phyloP scores from a whole-genome alignment of 352 stramenopile species.

The Phytopythium mirpurense region DNA sequence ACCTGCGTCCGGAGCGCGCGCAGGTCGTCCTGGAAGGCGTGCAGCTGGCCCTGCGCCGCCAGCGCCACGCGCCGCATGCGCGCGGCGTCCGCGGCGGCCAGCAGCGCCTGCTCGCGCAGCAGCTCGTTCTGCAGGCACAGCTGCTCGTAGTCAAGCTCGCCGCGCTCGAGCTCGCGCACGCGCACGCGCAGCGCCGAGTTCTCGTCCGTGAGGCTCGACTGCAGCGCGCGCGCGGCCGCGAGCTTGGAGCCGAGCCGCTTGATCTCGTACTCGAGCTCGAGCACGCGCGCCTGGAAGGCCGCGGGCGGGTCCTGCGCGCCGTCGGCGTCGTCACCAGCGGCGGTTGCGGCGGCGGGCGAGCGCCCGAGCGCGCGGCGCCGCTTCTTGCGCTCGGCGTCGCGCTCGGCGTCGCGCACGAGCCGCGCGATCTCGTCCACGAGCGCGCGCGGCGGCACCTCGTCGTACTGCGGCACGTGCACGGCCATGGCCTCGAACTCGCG shows the following conservation, averaged over 20 bases:
- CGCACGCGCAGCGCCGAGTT: slow-evolving; percentile 51
- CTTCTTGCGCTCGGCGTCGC: slow-evolving; percentile 36
- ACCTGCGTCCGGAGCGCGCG: slow-evolving; percentile 37
- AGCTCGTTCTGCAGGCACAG: slow-evolving; percentile 58
- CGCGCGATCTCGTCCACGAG: slow-evolving; percentile 56
- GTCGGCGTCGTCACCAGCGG: no score
- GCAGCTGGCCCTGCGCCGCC: slow-evolving; percentile 24
- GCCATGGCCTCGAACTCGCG: slow-evolving; percentile 77
- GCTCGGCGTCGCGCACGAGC: slow-evolving; percentile 45
- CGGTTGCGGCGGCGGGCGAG: slow-evolving; percentile 2
- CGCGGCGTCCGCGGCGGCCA: slow-evolving; percentile 30
- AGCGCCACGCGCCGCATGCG: slow-evolving; percentile 36
- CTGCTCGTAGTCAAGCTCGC: slow-evolving; percentile 41
- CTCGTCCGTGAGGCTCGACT: slow-evolving; percentile 69
- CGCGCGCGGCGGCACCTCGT: slow-evolving; percentile 45
- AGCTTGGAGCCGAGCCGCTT: slow-evolving; percentile 67
- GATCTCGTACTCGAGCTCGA: slow-evolving; percentile 67
- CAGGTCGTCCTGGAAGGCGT: slow-evolving; percentile 31
- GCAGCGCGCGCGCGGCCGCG: slow-evolving; percentile 39
- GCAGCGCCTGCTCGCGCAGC: slow-evolving; percentile 46
- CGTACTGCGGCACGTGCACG: slow-evolving; percentile 63
- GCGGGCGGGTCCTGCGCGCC: slow-evolving; percentile 20
- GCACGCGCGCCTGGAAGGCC: slow-evolving; percentile 48
- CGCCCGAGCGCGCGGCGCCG: slow-evolving; percentile 19
- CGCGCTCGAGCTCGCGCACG: slow-evolving; percentile 41